Evolutionary conservation across 2,329 filamentous ascomycete genomes (phyloP), one percentile per base, ranked within the genome.

Genomic region (Aureobasidium sp.): DNA sequence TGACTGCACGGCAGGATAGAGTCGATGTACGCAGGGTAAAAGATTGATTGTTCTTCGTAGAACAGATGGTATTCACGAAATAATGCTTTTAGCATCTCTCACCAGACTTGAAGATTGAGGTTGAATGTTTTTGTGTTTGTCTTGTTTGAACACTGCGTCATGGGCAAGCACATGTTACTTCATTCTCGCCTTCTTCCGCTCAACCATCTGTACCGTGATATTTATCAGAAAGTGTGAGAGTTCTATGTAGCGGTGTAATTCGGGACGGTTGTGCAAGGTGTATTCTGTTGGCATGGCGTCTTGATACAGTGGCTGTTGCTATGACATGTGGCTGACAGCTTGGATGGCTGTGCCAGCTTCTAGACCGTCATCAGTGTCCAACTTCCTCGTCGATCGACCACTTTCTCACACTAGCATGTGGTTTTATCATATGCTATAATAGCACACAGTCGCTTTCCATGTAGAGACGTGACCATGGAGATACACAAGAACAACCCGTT

Each of bases 91-190:
- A 25, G 22, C 22, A 22, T 31, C n/a, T 29, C 37, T 55, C 52
- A 55, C 52, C 52, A 34, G 36, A 55, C 27, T 44, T 42, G 17
- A 29, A 31, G 37, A n/a, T 22, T 31, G 52, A 55, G 22, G 39
- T 39, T 20, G 41, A 9, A 58, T 58, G 42, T 58, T 48, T 48
- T 58, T 48, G 55, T 48, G 55, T 58, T 58, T 58, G 55, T 48
- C 31, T 48, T 58, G 55, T 58, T 58, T 58, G 55, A 27, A 22
- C 9, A 2, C n/a, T 58, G 55, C 55, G 42, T 58, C 55, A 58
- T 39, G 41, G 3, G n/a, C 27, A 22, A 20, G 41, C 53, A 53
- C 49, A 52, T 39, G 49, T 41, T 5, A 25, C 34, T 41, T 27
- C 34, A 1, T 52, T 39, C 36, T 55, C 31, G 14, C 15, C 9